These are phyloP conservation scores for Dioscorea alata DNA, from an alignment of 106 monocot genomes.

Conservation along the genomic window DNA sequence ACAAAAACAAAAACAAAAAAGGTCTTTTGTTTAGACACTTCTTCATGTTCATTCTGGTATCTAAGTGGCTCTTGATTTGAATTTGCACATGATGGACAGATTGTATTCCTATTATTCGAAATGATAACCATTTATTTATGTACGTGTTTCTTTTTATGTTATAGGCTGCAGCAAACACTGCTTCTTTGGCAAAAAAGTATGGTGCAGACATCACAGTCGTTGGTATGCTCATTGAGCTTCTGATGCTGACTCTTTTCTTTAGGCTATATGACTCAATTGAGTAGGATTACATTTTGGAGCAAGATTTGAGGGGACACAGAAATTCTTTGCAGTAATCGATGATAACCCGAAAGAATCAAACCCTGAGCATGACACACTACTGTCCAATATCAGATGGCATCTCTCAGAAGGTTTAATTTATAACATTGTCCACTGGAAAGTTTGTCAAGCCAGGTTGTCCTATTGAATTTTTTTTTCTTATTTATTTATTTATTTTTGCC, in stretches of 20 bases:
- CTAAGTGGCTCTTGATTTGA: background rate
- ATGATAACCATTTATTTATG: background rate
- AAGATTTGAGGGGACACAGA: constrained; percentile 12
- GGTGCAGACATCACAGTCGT: constrained; percentile 97
- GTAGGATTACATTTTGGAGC: constrained; percentile 12
- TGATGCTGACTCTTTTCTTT: background rate
- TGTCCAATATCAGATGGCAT: constrained; percentile 89
- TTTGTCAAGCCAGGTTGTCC: background rate
- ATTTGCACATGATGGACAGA: background rate
- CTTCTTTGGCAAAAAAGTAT: constrained; percentile 83
- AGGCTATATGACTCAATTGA: background rate
- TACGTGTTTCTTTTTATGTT: background rate
- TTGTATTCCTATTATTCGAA: background rate
- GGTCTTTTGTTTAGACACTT: background rate
- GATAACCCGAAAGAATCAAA: constrained; percentile 87
- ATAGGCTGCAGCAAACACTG: constrained; percentile 83
- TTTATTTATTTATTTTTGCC: too few relatives aligned
- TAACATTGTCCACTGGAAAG: too few relatives aligned
- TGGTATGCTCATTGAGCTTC: constrained; percentile 44
- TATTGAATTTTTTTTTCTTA: background rate
- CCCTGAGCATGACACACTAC: constrained; percentile 78
- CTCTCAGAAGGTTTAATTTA: constrained; percentile 85
- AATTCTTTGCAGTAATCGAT: constrained; percentile 74
- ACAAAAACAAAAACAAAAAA: too few relatives aligned
- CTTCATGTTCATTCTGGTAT: background rate